Base-by-base conservation (phyloP, 352 stramenopile species). In the Aphanomyces astaci region DNA sequence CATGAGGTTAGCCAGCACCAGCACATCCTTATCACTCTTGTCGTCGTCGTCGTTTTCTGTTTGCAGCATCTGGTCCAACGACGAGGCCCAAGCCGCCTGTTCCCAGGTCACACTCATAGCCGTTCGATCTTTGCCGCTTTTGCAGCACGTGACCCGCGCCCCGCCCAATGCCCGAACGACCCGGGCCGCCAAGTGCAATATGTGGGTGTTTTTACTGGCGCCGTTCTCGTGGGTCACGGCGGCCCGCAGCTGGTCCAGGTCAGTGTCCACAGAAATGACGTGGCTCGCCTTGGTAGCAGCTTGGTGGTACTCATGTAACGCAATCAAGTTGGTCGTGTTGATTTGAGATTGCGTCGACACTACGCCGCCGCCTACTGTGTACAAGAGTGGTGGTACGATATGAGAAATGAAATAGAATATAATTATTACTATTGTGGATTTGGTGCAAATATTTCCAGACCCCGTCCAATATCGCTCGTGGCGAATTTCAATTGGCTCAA, bases 41-140 rank as follows among this genome's bases (percentile, higher is more conserved):
- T 51, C 25, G 25, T 54, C 52, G 9, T 32, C 52, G 27, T 7
- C 17, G 22, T 31, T 7, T 53, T 24, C 22, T 7, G 9, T 19
- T 27, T 25, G 13, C 5, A n/a, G n/a, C n/a, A n/a, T n/a, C n/a
- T n/a, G n/a, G 25, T 57, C 25, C 3, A 17, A 17, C 45, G 45
- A 19, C 49, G 32, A 19, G n/a, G 25, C 49, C 54, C 54, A 63
- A 17, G 95, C 81, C 22, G 93, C 88, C 70, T 98, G 86, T 71
- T 98, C 96, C 31, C 98, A 89, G 46, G 95, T 98, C 27, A 98
- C 88, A 49, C 96, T 96, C 96, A 99, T 99, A 22, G 93, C 95
- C 36, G 96, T 99, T 52, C 96, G 87, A 78, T 99, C 95, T 73
- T 99, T 99, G 32, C 96, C 95, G 22, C 82, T 96, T 71, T 99